Base-by-base conservation (phyloP, 306 rosid genomes). In the Dryas octopetala region DNA sequence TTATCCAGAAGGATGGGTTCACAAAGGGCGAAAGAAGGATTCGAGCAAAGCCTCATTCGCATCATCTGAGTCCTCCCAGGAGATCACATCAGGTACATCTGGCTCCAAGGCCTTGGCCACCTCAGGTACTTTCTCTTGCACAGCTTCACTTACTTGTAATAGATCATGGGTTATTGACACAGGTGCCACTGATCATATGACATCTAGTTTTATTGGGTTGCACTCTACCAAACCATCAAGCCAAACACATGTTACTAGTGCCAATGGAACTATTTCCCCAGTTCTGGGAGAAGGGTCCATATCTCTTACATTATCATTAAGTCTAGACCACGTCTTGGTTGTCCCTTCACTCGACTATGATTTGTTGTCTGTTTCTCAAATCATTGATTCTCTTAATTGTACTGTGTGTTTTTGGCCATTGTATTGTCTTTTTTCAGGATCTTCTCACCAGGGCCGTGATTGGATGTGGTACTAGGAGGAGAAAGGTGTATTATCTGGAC, bases 101-200 rank as follows among this genome's bases (percentile, higher is more conserved):
- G 23, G 48, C 48, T 64, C 50, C 48, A 64, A 62, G 68, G 46
- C 68, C 68, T 62, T 62, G 47, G 68, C 68, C 68, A 62, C 68
- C 68, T 62, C 17, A 62, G 19, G 68, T 62, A 32, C n/a, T n/a
- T n/a, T n/a, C 68, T n/a, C 46, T 62, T 62, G 6, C 38, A n/a
- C 63, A 59, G 15, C 63, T 59, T 59, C n/a, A n/a, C n/a, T n/a
- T n/a, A n/a, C n/a, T n/a, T n/a, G n/a, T n/a, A n/a, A n/a, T n/a
- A n/a, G n/a, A 59, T 59, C 63, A 19, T 59, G 28, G 63, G n/a
- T 59, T 59, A 59, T 59, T 59, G 32, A 59, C 40, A 59, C 12
- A 15, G n/a, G 40, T 0, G 63, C 32, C n/a, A 59, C 38, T 59
- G 63, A 19, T 59, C 63, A 59, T 26, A 59, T 59, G 63, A 59